Evolutionary conservation across 176 grass and related monocot genomes (phyloP), one percentile per base, ranked within the genome.

Genomic region (Phyllostachys edulis): DNA sequence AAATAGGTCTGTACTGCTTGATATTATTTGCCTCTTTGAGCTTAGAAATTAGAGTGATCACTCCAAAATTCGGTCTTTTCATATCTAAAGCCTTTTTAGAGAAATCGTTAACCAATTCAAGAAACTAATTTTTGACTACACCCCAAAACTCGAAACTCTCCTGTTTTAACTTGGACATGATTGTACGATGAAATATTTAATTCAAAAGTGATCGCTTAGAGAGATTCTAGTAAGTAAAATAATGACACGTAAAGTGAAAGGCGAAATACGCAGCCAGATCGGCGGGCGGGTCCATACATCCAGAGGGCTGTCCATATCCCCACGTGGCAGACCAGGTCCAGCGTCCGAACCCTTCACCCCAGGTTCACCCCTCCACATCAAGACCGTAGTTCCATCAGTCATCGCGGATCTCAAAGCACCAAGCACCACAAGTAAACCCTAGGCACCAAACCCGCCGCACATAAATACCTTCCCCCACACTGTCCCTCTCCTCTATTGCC

Each of bases 381-480:
- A 3, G 55, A 21, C 83, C 83, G 83, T 90, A 37, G 63, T 2
- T 74, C 9, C 39, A 45, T 66, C 26, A 9, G 21, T 4, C 32
- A 1, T 16, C 72, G 82, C 78, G 45, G 20, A 90, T 90, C 83
- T 27, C 6, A 71, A 63, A 82, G 83, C 82, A 82, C 0, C 9
- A 2, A 56, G 36, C 18, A 2, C 23, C 29, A 52, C 23, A 63
- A 8, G 45, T 57, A 82, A 90, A 86, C 88, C 88, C 88, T 90
- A 90, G 78, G 60, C 34, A 38, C 64, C 41, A 64, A 26, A 54
- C 4, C 44, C 9, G 29, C 21, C 64, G 67, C 42, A 13, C 26
- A 86, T 90, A 90, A 78, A 90, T 71, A 16, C 0, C 46, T 21
- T 50, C 46, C 2, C 70, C 29, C 23, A 44, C 0, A 24, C 34